Evolutionary conservation across 1,139 yeast genomes (phyloP), one percentile per base, ranked within the genome.

Genomic region (Geotrichum candidum): DNA sequence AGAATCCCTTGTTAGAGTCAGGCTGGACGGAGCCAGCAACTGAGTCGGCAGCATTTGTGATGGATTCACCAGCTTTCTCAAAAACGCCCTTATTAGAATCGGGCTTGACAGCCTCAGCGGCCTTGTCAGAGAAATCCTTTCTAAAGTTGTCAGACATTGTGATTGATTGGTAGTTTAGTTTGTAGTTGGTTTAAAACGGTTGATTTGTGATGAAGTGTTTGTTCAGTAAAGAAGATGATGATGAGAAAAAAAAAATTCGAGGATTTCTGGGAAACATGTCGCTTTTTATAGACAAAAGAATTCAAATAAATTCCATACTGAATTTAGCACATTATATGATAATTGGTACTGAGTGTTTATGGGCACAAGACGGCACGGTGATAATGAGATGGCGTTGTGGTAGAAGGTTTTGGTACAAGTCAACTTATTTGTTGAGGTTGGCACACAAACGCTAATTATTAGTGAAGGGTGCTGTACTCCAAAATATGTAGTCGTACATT

Each of bases 51-150:
- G 78, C 73, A 73, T 83, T 87, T 64, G 96, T 86, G 66, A 83
- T 85, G 51, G 75, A 65, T 78, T 90, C 96, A 80, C 87, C 87
- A 67, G 85, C 86, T 77, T 86, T 78, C 70, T 89, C 87, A 53
- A 78, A 74, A 69, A 79, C 77, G 55, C 85, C 68, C 81, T 90
- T 90, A 74, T 88, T 80, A 62, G 84, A 77, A 67, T 90, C 86
- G 72, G 96, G 96, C 70, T 84, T 88, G 62, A 88, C 66, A 57
- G 82, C 72, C 80, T 89, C 96, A 63, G 80, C 61, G 66, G 83
- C 77, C 78, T 90, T 89, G 74, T 86, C 88, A 68, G 86, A 70
- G 72, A 90, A 81, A 73, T 81, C 78, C 77, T 89, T 89, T 87
- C 96, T 88, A 70, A 89, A 90, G 66, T 82, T 73, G 65, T 57